Evolutionary conservation across 2,329 filamentous ascomycete genomes (phyloP), one percentile per base, ranked within the genome.

Genomic region (Hortaea werneckii): DNA sequence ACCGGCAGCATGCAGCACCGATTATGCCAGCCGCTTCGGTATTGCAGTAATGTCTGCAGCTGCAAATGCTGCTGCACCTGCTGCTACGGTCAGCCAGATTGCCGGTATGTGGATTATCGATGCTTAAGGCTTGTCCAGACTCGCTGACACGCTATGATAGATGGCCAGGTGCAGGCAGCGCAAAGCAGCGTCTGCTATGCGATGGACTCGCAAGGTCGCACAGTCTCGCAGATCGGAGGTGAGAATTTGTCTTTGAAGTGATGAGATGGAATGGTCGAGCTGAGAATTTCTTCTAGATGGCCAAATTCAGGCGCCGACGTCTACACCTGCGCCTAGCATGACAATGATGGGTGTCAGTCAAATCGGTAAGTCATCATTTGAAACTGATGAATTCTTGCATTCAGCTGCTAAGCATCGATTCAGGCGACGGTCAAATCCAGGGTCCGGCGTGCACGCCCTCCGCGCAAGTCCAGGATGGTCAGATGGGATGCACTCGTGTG

Each of bases 401-500:
- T 20, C 20, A 20, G 20, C 20, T 20, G 20, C 20, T 20, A 20
- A 20, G 20, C 20, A 20, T 20, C 20, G 20, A 4, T 20, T 20
- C 20, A 20, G 20, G 20, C 13, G 63, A 65, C 39, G 62, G 63
- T 13, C 61, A 64, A 44, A 48, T 57, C 37, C 58, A 63, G 48
- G 57, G 52, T 8, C 52, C 54, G 2, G 32, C 32, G 37, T 53
- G n/a, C 42, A 37, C 53, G 37, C 52, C 57, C 45, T 48, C 50
- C 30, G 32, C 32, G 32, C 55, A 64, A 49, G 54, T 58, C 47
- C 42, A 54, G 11, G 62, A 65, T 44, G 62, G 59, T 9, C 62
- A 64, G 50, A 43, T 35, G 32, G 32, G 32, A 9, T 35, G 32
- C 32, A 35, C n/a, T 9, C 32, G 32, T n/a, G 32, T 35, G 32